Percentiles rank a stretch among this genome's conserved stretches.
Evolutionary conservation across 106 monocot species (phyloP).

Genomic region (Acorus gramineus): DNA sequence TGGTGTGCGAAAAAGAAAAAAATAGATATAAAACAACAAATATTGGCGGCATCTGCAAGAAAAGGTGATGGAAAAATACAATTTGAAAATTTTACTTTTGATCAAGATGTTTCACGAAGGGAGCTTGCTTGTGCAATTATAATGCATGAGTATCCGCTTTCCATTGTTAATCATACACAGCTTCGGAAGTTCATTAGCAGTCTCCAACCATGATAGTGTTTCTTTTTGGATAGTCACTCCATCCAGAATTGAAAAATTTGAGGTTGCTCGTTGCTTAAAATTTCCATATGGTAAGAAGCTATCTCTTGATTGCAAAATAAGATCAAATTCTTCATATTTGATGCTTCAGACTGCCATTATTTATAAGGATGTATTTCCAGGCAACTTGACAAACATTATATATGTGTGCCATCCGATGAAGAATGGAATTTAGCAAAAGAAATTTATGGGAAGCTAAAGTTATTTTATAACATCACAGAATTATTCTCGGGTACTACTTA

Average conservation of each 20-base stretch:
- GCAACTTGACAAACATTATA: not conserved
- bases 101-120: too few relatives aligned
- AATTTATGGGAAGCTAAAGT: conserved; percentile 4
- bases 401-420: not conserved
- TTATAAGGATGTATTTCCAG: conserved; percentile 8
- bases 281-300: not conserved
- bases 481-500: conserved; percentile 7
- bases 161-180: too few relatives aligned
- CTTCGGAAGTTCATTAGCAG: too few relatives aligned
- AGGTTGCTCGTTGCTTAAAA: not conserved
- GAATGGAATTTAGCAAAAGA: conserved; percentile 12
- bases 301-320: conserved; percentile 3
- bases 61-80: too few relatives aligned
- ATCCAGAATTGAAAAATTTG: conserved; percentile 12
- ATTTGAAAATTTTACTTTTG: too few relatives aligned
- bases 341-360: conserved; percentile 2
- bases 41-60: too few relatives aligned
- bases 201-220: conserved; percentile 8
- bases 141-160: too few relatives aligned
- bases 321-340: conserved; percentile 8
- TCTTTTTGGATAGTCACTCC: conserved; percentile 5
- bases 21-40: too few relatives aligned
- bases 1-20: too few relatives aligned
- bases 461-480: not conserved
- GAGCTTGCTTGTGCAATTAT: too few relatives aligned